Base-by-base conservation (phyloP, 768 basidiomycete genomes). In the Tylopilus subfusipes region DNA sequence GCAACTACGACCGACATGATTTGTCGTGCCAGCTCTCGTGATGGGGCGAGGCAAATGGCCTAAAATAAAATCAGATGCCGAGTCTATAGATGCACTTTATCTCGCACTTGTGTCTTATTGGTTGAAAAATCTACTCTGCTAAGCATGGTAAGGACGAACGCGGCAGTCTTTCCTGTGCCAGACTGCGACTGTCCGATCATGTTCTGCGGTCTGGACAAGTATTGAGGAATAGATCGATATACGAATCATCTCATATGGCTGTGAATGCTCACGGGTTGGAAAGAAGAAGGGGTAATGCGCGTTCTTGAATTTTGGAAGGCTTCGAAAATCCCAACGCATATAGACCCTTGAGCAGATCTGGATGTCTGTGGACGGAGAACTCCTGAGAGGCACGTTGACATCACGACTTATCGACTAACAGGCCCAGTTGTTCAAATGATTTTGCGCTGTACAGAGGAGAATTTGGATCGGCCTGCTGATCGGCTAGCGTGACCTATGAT, bases 151-250 rank as follows among this genome's bases (percentile, higher is more conserved):
- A 99, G 78, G 13, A 94, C 92, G 69, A 99, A 99, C 11, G 97
- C 97, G 5, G 97, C 97, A 3, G 97, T 98, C 76, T 99, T 99
- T 46, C 97, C 97, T 10, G 97, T 99, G 36, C 97, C 97, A 31
- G 97, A 98, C 66, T 99, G 97, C 48, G 95, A 98, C 75, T 99
- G 97, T 18, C 94, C 97, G 67, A 98, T 98, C 88, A 98, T 95
- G 73, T 98, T 98, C 49, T 86, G 88, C 12, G 96, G 89, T n/a
- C 96, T 99, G 36, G 21, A 9, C 47, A 51, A 36, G 25, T 2
- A 31, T 33, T 24, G 16, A 67, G n/a, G 58, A 33, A 52, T 18
- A 36, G n/a, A 40, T 54, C 19, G 50, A 63, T 19, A 47, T 27
- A 38, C 36, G 19, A 30, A 52, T 29, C 10, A 3, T 25, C 12